Evolutionary conservation across 1,139 yeast species (phyloP).

Genomic region (Yamadazyma mexicana): DNA sequence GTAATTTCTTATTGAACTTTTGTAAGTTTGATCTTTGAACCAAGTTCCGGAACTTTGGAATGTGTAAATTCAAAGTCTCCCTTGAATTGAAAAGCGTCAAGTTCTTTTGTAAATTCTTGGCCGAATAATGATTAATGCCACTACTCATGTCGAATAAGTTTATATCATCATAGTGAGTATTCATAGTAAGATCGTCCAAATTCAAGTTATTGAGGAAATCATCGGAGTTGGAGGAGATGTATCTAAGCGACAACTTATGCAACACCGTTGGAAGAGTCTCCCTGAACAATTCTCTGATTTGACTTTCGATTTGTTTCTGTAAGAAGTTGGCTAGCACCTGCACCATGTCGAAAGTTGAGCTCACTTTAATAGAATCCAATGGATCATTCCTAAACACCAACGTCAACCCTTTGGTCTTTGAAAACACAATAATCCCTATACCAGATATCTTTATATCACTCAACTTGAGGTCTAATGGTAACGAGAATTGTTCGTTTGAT

Average conservation of each 20-base stretch:
- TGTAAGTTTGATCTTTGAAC: slow-evolving; percentile 56
- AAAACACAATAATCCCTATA: slow-evolving; percentile 80
- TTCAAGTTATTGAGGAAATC: slow-evolving; percentile 19
- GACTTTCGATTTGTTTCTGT: slow-evolving; percentile 80
- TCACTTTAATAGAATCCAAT: slow-evolving; percentile 74
- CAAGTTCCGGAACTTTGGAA: slow-evolving; percentile 56
- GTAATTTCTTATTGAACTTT: slow-evolving; percentile 34
- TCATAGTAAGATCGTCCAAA: slow-evolving; percentile 11
- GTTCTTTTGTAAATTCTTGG: slow-evolving; percentile 63
- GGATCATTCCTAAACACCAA: slow-evolving; percentile 89
- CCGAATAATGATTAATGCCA: slow-evolving; percentile 48
- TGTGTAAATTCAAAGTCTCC: slow-evolving; percentile 70
- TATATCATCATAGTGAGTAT: slow-evolving; percentile 13
- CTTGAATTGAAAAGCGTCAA: slow-evolving; percentile 74
- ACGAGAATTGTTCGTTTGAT: slow-evolving; percentile 67
- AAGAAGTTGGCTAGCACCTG: slow-evolving; percentile 79
- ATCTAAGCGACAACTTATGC: slow-evolving; percentile 72
- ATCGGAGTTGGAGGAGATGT: slow-evolving; percentile 39
- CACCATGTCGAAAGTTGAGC: slow-evolving; percentile 82
- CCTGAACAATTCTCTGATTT: slow-evolving; percentile 75
- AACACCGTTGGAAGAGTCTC: slow-evolving; percentile 82
- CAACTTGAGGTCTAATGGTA: slow-evolving; percentile 75
- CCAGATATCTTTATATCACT: slow-evolving; percentile 76
- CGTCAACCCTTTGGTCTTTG: slow-evolving; percentile 79
- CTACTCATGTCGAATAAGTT: slow-evolving; percentile 20